These are phyloP conservation scores for Fusarium sp. DNA, from an alignment of 2,329 filamentous ascomycete genomes.

Conservation along the genomic window DNA sequence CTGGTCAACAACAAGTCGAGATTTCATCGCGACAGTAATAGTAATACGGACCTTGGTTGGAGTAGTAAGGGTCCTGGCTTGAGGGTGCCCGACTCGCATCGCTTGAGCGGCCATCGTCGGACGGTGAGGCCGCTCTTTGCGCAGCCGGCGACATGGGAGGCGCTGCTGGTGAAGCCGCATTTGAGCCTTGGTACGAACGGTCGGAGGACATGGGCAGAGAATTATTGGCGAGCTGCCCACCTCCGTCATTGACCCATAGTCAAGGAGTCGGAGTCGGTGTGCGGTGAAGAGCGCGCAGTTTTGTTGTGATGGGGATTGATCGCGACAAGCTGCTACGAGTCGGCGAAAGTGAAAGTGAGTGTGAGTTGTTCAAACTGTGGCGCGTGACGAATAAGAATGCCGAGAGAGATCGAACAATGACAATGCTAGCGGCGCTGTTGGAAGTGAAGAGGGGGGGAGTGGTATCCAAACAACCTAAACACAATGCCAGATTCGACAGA, in stretches of 20 bases:
- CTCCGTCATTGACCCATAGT: conserved; percentile 52
- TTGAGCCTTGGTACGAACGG: conserved; percentile 26
- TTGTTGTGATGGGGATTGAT: conserved; percentile 5
- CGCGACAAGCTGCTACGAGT: conserved; percentile 9
- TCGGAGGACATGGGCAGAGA: conserved; percentile 39
- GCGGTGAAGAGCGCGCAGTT: conserved; percentile 15
- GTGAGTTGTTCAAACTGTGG: not conserved
- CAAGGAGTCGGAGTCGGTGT: conserved; percentile 28
- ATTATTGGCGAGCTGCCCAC: conserved; percentile 46
- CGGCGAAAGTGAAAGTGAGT: not conserved
- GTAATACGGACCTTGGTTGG: conserved; percentile 65
- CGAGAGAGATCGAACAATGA: not conserved
- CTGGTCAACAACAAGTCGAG: conserved; percentile 23
- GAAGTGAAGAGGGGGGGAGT: conserved; percentile 16
- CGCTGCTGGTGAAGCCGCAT: conserved; percentile 45
- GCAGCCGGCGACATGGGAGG: conserved; percentile 43
- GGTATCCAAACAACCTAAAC: conserved; percentile 32
- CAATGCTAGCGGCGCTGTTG: conserved; percentile 7
- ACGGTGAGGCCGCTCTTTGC: conserved; percentile 38
- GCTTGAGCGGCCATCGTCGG: conserved; percentile 46
- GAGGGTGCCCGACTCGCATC: conserved; percentile 45
- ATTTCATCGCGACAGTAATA: not conserved
- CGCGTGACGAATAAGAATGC: not conserved
- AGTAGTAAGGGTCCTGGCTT: conserved; percentile 60
- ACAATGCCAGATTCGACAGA: conserved; percentile 21